These are phyloP conservation scores for Acorus gramineus DNA, from an alignment of 106 monocot species.

Conservation along the genomic window DNA sequence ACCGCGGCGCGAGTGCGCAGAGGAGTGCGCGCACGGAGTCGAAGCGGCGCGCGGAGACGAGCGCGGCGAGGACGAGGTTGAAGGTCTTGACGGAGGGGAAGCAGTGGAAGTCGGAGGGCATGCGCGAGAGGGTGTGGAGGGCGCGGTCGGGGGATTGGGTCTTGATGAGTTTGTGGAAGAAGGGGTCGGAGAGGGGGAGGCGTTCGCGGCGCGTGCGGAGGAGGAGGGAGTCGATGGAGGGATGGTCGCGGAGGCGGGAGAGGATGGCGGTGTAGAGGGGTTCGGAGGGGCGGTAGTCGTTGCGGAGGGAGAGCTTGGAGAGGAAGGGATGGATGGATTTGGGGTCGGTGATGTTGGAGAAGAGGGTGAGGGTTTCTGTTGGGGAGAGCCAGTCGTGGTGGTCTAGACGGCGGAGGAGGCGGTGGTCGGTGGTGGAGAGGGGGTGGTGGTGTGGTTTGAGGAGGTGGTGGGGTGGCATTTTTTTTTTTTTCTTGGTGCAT, in stretches of 20 bases:
- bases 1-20: conserved; percentile 37
- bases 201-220: conserved; percentile 43
- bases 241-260: conserved; percentile 40
- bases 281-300: conserved; percentile 76
- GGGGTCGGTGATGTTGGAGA: conserved; percentile 42
- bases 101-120: conserved; percentile 64
- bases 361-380: conserved; percentile 70
- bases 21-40: conserved; percentile 50
- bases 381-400: conserved; percentile 88
- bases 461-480: too few species aligned
- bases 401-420: conserved; percentile 20
- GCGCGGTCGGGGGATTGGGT: conserved; percentile 51
- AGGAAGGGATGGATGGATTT: conserved; percentile 35
- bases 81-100: conserved; percentile 71
- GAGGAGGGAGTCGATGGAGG: conserved; percentile 39
- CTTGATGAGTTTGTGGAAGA: conserved; percentile 73
- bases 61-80: conserved; percentile 77
- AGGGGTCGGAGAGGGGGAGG: conserved; percentile 55
- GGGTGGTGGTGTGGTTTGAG: too few species aligned
- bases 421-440: conserved; percentile 4
- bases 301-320: conserved; percentile 32
- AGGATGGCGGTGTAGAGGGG: conserved; percentile 52
- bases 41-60: conserved; percentile 50
- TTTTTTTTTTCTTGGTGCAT: too few species aligned
- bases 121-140: conserved; percentile 39